Evolutionary conservation across 163 green algal species (phyloP), one percentile per base, ranked within the genome.

Genomic region (Volvox carteri): DNA sequence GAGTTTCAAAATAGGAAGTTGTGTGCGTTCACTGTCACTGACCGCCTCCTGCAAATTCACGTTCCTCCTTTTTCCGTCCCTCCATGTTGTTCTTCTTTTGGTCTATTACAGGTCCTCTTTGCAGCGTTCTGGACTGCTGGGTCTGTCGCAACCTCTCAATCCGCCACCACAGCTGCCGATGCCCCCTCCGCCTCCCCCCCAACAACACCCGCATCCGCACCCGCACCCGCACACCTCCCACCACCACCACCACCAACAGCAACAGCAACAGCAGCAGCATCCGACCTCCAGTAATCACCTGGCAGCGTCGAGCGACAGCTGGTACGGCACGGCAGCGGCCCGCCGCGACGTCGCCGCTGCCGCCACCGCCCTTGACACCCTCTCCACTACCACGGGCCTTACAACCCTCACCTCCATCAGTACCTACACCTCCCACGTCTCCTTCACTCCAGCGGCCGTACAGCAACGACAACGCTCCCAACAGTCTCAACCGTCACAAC

Each of bases 101-200:
- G n/a, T n/a, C n/a, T n/a, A 19, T 65, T 65, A 6, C 81, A 87
- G 81, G 81, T 80, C 81, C 18, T 80, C 65, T 3, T 50, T 88
- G 37, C 84, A 88, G 35, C 84, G 52, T 9, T 74, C 84, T 1
- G 84, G 84, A 12, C 84, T 88, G 1, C 50, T 88, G 5, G 84
- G 84, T 3, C 67, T 88, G 14, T 75, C 78, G 12, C 52, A 74
- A 35, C 77, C 77, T 18, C 30, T 52, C 23, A 48, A 28, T 16
- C 19, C 73, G 8, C 73, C 44, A 23, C 30, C 33, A 6, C 46
- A 56, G 52, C 35, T 37, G 8, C 16, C 35, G 23, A 8, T 60
- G 74, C 44, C 9, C 39, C n/a, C n/a, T n/a, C n/a, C n/a, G n/a
- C n/a, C n/a, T n/a, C n/a, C n/a, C n/a, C n/a, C n/a, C n/a, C 73